phyloP scores from a whole-genome alignment of 345 rosid species.

The Salix brachista region DNA sequence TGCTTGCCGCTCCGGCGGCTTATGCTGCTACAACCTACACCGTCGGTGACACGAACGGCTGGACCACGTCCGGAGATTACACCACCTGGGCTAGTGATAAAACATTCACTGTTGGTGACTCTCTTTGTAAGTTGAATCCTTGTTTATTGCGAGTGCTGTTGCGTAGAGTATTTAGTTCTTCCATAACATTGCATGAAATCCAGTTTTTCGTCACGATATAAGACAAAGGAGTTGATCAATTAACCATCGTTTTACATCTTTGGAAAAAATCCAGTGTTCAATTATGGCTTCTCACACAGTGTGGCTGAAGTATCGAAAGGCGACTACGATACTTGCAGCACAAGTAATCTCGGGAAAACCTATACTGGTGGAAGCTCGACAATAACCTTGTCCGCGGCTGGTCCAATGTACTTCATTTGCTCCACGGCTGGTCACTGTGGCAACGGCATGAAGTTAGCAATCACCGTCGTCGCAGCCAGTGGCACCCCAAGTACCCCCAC shows the following conservation, averaged over 20 bases:
- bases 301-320: constrained; percentile 31
- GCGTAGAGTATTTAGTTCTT: not conserved
- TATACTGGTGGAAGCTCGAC: constrained; percentile 30
- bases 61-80: constrained; percentile 31
- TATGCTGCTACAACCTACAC: constrained; percentile 23
- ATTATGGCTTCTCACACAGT: constrained; percentile 23
- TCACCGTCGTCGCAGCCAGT: constrained; percentile 31
- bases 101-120: constrained; percentile 45
- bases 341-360: constrained; percentile 24
- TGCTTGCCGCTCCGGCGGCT: constrained; percentile 34
- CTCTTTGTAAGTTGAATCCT: constrained; percentile 28
- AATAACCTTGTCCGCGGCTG: constrained; percentile 19
- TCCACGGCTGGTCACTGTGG: constrained; percentile 40
- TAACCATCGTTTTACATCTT: not conserved
- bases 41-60: constrained; percentile 41
- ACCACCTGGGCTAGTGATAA: constrained; percentile 30
- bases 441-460: constrained; percentile 47
- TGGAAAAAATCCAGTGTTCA: constrained; percentile 34
- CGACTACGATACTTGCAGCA: constrained; percentile 33
- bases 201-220: not conserved
- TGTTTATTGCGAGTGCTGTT: not conserved
- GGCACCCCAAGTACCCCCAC: constrained; percentile 6
- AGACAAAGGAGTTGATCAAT: not conserved
- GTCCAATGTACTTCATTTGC: constrained; percentile 46
- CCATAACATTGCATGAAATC: not conserved